These are phyloP conservation scores for Cryptosporidium felis DNA, from an alignment of 169 alveolate species.

Conservation along the genomic window DNA sequence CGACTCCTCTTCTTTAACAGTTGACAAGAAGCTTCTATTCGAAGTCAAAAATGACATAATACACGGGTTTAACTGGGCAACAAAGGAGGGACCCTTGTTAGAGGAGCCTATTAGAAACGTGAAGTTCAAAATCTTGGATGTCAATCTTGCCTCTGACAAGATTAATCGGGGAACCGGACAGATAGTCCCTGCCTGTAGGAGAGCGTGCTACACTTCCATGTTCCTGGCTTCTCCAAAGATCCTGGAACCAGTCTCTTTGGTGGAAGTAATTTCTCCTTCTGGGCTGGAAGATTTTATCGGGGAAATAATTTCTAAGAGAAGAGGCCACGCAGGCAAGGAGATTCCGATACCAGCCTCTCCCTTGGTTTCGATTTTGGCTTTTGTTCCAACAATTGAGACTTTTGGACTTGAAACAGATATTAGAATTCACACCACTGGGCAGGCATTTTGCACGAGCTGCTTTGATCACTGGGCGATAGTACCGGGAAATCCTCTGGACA, in stretches of 20 bases:
- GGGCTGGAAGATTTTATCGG: constrained; percentile 40
- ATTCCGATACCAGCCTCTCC: constrained; percentile 93
- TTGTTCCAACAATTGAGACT: constrained; percentile 98
- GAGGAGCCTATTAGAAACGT: constrained; percentile 94
- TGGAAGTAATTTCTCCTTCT: constrained; percentile 94
- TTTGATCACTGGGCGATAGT: constrained; percentile 97
- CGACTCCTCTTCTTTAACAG: constrained; percentile 95
- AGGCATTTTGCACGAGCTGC: constrained; percentile 94
- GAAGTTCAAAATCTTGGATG: constrained; percentile 89
- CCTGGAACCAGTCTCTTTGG: constrained; percentile 95
- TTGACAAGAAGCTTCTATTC: constrained; percentile 81
- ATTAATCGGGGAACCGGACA: constrained; percentile 96
- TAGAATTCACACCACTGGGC: constrained; percentile 95
- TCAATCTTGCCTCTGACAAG: constrained; percentile 88
- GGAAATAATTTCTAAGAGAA: constrained; percentile 78
- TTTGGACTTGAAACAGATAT: constrained; percentile 99
- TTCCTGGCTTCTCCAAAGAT: constrained; percentile 97
- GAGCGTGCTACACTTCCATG: constrained; percentile 98
- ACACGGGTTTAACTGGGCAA: constrained; percentile 99
- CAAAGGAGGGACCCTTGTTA: constrained; percentile 98
- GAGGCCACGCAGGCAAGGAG: constrained; percentile 91
- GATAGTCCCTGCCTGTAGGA: constrained; percentile 94
- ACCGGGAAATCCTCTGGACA: constrained; percentile 99
- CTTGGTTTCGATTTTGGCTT: constrained; percentile 92
- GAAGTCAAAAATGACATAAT: constrained; percentile 85